Percentiles rank a stretch among this genome's conserved stretches.
phyloP scores from a whole-genome alignment of 352 stramenopile species.

The Phytophthora pinifolia region DNA sequence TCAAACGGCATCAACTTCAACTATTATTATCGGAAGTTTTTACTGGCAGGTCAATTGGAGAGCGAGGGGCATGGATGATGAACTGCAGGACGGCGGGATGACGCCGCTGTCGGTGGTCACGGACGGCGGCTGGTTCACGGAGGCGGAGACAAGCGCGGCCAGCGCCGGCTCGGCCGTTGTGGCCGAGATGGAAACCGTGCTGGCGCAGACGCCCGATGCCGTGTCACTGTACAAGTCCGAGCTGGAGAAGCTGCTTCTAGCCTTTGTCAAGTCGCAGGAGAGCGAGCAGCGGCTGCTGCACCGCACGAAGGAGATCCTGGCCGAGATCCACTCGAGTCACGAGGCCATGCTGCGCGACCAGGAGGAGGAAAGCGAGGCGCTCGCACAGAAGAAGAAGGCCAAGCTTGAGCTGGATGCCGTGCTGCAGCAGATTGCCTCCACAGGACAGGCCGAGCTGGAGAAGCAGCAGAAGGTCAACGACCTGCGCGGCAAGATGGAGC shows the following conservation, averaged over 20 bases:
- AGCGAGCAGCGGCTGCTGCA: constrained; percentile 72
- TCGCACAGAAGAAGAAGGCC: constrained; percentile 69
- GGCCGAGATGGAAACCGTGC: constrained; percentile 64
- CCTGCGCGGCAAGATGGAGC: constrained; percentile 56
- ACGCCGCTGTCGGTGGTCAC: constrained; percentile 17
- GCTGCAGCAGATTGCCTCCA: constrained; percentile 58
- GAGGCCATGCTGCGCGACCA: constrained; percentile 76
- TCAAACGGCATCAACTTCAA: constrained; percentile 20
- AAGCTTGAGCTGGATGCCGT: constrained; percentile 74
- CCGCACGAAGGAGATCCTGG: constrained; percentile 71
- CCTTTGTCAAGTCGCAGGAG: constrained; percentile 80
- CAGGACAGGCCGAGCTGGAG: constrained; percentile 60
- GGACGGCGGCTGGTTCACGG: constrained; percentile 13
- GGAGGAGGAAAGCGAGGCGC: constrained; percentile 74
- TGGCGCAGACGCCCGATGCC: constrained; percentile 66
- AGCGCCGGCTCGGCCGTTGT: constrained; percentile 36
- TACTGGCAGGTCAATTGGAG: not conserved
- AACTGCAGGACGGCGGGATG: constrained; percentile 13
- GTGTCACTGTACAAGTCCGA: constrained; percentile 79
- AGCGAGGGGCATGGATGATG: not conserved
- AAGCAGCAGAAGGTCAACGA: constrained; percentile 79
- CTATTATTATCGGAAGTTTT: constrained; percentile 6
- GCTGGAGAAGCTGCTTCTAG: constrained; percentile 76
- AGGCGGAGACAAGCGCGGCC: constrained; percentile 10
- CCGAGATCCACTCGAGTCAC: constrained; percentile 74